phyloP scores from a whole-genome alignment of 768 basidiomycete species.

The Xerocomellus intermedius region DNA sequence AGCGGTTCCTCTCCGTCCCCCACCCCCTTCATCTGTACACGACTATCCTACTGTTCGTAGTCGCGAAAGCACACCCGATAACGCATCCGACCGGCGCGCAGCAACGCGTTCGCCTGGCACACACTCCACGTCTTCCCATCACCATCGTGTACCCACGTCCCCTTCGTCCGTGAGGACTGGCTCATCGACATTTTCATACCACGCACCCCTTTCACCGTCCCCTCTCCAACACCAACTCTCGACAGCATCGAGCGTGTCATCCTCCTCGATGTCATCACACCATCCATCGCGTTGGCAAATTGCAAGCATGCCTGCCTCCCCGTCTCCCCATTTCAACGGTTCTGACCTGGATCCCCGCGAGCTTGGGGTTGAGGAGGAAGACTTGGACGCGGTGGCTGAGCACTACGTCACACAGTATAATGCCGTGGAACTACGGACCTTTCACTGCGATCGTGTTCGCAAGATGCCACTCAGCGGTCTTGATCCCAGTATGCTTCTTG shows the following conservation, averaged over 20 bases:
- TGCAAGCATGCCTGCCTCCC: constrained; percentile 21
- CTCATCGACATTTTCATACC: constrained; percentile 52
- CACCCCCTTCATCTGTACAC: constrained; percentile 31
- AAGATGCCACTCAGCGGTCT: constrained; percentile 91
- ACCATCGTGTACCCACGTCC: constrained; percentile 43
- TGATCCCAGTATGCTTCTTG: constrained; percentile 97
- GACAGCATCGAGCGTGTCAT: constrained; percentile 33
- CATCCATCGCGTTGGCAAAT: constrained; percentile 31
- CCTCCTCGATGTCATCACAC: constrained; percentile 34
- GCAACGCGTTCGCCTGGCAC: constrained; percentile 26
- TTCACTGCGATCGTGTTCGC: constrained; percentile 94
- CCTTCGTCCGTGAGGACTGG: constrained; percentile 53
- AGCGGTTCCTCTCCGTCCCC: constrained; percentile 66
- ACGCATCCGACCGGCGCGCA: constrained; percentile 26
- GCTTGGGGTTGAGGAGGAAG: constrained; percentile 31
- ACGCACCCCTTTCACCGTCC: constrained; percentile 59
- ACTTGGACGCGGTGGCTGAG: constrained; percentile 47
- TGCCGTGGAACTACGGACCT: constrained; percentile 73
- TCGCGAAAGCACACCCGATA: constrained; percentile 34
- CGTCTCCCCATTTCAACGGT: constrained; percentile 19
- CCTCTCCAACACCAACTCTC: constrained; percentile 67
- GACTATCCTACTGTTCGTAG: constrained; percentile 23
- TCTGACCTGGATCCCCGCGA: constrained; percentile 40
- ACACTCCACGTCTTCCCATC: constrained; percentile 23
- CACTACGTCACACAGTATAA: constrained; percentile 77